Percentiles rank a stretch among this genome's conserved stretches.
Evolutionary conservation across 148 eudicot species (phyloP).

Genomic region (Dysphania ambrosioides): DNA sequence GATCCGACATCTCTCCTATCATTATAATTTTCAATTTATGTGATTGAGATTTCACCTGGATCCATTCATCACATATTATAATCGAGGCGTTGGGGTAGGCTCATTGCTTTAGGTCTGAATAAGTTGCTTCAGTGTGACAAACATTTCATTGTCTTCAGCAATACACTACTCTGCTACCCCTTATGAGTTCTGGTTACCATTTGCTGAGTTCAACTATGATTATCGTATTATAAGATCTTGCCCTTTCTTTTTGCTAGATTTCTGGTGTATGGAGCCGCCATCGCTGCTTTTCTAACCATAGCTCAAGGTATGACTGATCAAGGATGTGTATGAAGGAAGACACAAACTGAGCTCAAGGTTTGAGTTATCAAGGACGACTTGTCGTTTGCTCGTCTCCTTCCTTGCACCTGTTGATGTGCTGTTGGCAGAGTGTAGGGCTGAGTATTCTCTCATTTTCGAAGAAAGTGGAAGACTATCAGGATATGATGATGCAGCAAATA

Average conservation of each 20-base stretch:
- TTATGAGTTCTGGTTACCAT: background rate
- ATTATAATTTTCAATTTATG: background rate
- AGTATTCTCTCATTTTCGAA: background rate
- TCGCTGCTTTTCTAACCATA: slow-evolving; percentile 73
- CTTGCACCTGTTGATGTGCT: slow-evolving; percentile 4
- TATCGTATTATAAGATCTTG: background rate
- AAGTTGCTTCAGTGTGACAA: background rate
- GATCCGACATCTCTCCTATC: background rate
- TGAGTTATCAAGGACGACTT: background rate
- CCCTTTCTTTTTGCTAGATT: slow-evolving; percentile 43
- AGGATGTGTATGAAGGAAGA: slow-evolving; percentile 60
- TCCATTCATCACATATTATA: too few species aligned
- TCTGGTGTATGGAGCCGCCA: slow-evolving; percentile 84
- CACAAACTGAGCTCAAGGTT: background rate
- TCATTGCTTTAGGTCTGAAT: too few species aligned
- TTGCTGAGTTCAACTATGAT: too few species aligned
- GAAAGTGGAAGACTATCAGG: slow-evolving; percentile 11
- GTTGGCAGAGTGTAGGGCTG: background rate
- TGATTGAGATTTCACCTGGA: background rate
- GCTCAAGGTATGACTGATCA: slow-evolving; percentile 83
- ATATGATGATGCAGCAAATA: slow-evolving; percentile 5
- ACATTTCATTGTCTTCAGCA: background rate
- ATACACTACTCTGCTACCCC: background rate
- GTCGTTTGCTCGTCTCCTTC: background rate
- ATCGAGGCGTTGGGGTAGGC: background rate